phyloP scores from a whole-genome alignment of 2,329 filamentous ascomycete species.

The Hymenoscyphus repandus region DNA sequence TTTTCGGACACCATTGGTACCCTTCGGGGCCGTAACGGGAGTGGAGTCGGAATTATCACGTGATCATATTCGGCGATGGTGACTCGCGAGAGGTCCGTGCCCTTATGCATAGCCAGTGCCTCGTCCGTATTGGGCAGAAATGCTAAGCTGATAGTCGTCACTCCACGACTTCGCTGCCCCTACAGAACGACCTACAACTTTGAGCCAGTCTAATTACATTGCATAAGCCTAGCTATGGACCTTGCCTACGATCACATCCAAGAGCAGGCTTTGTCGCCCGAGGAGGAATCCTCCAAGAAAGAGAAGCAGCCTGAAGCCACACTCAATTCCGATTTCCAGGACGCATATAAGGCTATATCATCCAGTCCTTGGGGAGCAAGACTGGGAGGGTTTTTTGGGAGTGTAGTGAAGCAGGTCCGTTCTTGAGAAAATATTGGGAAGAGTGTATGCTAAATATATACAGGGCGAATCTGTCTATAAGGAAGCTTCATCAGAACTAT shows the following conservation, averaged over 20 bases:
- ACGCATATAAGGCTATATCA: conserved; percentile 91
- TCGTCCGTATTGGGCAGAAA: too few relatives aligned
- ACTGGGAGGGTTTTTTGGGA: conserved; percentile 84
- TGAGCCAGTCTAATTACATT: background rate
- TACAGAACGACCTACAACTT: too few relatives aligned
- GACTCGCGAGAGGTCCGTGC: too few relatives aligned
- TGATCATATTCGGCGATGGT: too few relatives aligned
- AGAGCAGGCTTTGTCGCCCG: conserved; percentile 63
- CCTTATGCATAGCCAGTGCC: too few relatives aligned
- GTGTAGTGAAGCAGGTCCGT: conserved; percentile 81
- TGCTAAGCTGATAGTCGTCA: too few relatives aligned
- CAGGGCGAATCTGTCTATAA: conserved; percentile 79
- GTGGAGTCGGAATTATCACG: too few relatives aligned
- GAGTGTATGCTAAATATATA: conserved; percentile 1
- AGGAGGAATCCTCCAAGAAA: conserved; percentile 42
- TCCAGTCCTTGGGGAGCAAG: conserved; percentile 85
- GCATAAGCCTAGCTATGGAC: conserved; percentile 60
- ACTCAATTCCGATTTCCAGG: conserved; percentile 84
- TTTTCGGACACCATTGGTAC: too few relatives aligned
- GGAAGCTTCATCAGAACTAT: conserved; percentile 80
- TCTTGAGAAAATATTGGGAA: background rate
- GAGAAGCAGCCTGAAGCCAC: conserved; percentile 44
- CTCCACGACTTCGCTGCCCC: too few relatives aligned
- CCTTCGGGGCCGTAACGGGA: too few relatives aligned
- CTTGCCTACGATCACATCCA: conserved; percentile 95